phyloP scores from a whole-genome alignment of 2,329 filamentous ascomycete genomes.

The Microsporum canis region DNA sequence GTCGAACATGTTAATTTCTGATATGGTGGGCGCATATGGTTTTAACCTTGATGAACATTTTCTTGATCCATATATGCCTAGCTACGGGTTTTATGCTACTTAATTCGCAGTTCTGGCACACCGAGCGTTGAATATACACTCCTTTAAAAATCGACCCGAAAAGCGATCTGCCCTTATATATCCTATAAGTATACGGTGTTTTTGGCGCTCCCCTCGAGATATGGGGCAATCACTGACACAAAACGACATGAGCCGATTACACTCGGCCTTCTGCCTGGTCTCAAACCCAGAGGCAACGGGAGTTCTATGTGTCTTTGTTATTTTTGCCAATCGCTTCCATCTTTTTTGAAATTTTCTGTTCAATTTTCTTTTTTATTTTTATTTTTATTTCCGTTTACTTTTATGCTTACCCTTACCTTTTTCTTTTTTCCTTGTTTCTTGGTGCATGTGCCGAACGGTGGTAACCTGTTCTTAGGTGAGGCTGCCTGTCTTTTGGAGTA shows the following conservation, averaged over 20 bases:
- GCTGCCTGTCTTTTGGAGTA: background rate
- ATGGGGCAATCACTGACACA: background rate
- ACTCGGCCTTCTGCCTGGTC: background rate
- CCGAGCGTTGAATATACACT: background rate
- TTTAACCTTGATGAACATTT: constrained; percentile 33
- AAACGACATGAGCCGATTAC: background rate
- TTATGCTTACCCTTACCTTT: background rate
- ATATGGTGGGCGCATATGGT: constrained; percentile 35
- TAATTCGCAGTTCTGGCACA: background rate
- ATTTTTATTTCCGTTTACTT: background rate
- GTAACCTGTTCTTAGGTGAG: background rate
- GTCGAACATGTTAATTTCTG: constrained; percentile 28
- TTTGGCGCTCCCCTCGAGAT: background rate
- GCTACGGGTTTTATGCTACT: constrained; percentile 21
- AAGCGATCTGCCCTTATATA: background rate
- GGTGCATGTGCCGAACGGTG: background rate
- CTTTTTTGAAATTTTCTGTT: background rate
- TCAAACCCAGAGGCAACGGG: background rate
- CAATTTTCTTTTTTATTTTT: background rate
- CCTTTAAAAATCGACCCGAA: background rate
- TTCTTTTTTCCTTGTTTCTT: background rate
- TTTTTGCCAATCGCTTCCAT: background rate
- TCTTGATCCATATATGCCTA: constrained; percentile 32
- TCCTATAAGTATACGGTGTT: background rate
- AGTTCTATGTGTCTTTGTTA: background rate